Conservation (phyloP, 768 basidiomycete genomes). For the Pulveroboletus sp. region DNA sequence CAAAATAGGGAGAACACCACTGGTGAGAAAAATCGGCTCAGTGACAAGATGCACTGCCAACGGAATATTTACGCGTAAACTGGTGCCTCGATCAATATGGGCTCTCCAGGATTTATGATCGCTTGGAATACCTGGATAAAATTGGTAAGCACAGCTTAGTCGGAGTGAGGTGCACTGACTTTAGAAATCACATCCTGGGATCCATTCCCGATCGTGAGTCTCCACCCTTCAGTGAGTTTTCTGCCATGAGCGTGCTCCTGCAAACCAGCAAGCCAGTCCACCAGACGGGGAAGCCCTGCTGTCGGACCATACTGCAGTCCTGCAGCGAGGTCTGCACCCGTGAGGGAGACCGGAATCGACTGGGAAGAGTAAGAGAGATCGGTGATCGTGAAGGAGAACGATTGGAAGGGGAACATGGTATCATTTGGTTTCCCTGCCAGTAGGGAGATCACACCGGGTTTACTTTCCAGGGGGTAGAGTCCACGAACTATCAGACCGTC, state of each 20-base stretch:
- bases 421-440: conserved; percentile 92
- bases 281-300: conserved; percentile 57
- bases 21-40: conserved; percentile 23
- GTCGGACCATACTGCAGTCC: conserved; percentile 79
- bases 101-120: conserved; percentile 73
- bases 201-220: conserved; percentile 71
- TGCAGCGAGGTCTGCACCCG: conserved; percentile 52
- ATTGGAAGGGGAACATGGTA: conserved; percentile 86
- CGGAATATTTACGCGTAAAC: conserved; percentile 57
- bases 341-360: conserved; percentile 50
- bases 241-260: conserved; percentile 70
- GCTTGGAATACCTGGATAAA: conserved; percentile 57
- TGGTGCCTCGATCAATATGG: conserved; percentile 77
- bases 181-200: conserved; percentile 90
- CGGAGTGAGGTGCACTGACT: conserved; percentile 35
- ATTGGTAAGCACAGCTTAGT: conserved; percentile 6
- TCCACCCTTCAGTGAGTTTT: conserved; percentile 62
- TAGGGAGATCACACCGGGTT: conserved; percentile 73
- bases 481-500: conserved; percentile 45
- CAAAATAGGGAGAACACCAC: conserved; percentile 66
- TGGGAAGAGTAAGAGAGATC: conserved; percentile 42
- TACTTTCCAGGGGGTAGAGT: conserved; percentile 73
- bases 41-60: conserved; percentile 11
- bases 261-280: conserved; percentile 65
- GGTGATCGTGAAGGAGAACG: conserved; percentile 61